A percentile compares a stretch with the other conserved stretches of the same genome.
phyloP scores from a whole-genome alignment of 495 filamentous ascomycete species.

The Trichoderma asperelloides region DNA sequence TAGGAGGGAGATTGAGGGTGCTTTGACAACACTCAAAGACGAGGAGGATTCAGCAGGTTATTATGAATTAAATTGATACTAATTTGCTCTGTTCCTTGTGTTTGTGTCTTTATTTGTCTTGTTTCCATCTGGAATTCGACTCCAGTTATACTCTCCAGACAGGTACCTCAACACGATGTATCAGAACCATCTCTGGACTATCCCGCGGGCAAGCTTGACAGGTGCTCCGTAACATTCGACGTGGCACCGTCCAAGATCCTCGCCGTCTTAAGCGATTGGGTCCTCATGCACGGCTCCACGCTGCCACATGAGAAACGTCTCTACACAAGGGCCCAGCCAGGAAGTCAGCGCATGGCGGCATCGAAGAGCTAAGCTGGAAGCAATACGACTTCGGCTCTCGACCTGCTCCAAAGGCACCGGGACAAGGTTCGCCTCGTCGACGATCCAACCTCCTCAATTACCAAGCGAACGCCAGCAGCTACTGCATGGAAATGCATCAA shows the following conservation, averaged over 20 bases:
- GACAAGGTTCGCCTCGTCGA: neutral
- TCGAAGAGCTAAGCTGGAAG: neutral
- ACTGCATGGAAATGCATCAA: neutral
- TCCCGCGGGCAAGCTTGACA: neutral
- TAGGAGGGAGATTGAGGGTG: neutral
- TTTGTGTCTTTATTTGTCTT: neutral
- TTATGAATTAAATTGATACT: neutral
- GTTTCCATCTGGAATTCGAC: neutral
- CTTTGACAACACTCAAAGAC: neutral
- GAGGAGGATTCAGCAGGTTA: neutral
- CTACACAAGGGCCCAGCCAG: neutral
- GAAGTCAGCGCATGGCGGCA: neutral
- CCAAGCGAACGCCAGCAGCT: neutral
- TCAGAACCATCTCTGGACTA: neutral
- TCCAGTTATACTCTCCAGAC: neutral
- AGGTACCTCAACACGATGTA: neutral
- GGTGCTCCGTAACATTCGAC: constrained; percentile 2
- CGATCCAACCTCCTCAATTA: neutral
- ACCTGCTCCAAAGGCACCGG: neutral
- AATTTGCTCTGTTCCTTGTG: neutral
- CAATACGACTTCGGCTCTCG: neutral
- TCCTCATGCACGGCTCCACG: neutral
- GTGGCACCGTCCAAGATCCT: neutral
- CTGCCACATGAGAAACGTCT: neutral
- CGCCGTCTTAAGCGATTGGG: neutral